Evolutionary conservation across 495 filamentous ascomycete species (phyloP), one percentile per base, ranked within the genome.

Genomic region (Daldinia decipiens): DNA sequence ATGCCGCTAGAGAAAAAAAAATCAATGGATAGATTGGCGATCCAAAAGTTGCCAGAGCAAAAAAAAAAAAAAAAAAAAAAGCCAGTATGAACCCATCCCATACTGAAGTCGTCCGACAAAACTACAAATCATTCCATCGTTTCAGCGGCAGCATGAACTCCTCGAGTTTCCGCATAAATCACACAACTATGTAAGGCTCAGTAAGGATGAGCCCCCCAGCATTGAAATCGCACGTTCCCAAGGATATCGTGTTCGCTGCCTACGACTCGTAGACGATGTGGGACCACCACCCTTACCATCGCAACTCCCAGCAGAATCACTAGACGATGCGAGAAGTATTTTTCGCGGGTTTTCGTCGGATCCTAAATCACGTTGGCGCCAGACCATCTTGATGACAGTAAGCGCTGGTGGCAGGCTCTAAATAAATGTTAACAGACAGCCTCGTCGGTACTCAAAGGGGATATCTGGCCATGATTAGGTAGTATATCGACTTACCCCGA

Each of bases 211-310:
- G 17, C 56, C 56, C 4, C 56, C 56, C 19, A 59, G 32, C 56
- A 59, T 59, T 7, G 56, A 59, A 26, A 59, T 59, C 12, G 56
- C 56, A 26, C 56, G 56, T 26, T 59, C 56, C 56, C 56, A 59
- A 15, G 56, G 39, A 17, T 59, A 59, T 43, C 38, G 36, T 26
- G 34, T 29, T 27, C 56, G 34, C 32, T 59, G 34, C 3, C 2
- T 29, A 54, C 26, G 29, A 17, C 29, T 32, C 26, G 12, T n/a
- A 32, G 29, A 13, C 27, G 56, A 6, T 5, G 17, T 24, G n/a
- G 43, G 43, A 24, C 19, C n/a, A 21, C 19, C 9, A 12, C 24
- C 9, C 19, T 24, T 47, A 24, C 19, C 9, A 47, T 24, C 19
- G 11, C 0, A 24, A 47, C 43, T 11, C 43, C 17, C 19, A 4